phyloP scores from a whole-genome alignment of 176 grass and related monocot genomes.

The Areca catechu region DNA sequence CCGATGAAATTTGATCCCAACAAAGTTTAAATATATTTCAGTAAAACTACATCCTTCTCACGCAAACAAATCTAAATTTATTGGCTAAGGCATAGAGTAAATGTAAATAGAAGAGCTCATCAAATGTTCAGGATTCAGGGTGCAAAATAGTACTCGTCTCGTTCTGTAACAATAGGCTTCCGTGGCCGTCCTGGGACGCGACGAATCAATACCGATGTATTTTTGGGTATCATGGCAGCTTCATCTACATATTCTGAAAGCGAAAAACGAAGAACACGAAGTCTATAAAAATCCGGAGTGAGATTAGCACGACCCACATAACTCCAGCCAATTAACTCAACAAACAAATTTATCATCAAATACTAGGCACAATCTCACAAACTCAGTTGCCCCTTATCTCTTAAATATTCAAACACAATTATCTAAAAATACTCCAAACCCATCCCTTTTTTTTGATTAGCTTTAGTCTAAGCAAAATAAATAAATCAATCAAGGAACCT shows the following conservation, averaged over 20 bases:
- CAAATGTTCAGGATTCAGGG: constrained; percentile 31
- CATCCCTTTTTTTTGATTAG: too few relatives aligned
- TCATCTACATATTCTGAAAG: constrained; percentile 54
- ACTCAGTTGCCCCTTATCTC: too few relatives aligned
- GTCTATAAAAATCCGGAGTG: constrained; percentile 24
- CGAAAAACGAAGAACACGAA: constrained; percentile 27
- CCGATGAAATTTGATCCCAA: not conserved
- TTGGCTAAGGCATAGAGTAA: not conserved
- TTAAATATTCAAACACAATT: too few relatives aligned
- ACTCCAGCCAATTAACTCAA: not conserved
- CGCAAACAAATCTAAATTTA: not conserved
- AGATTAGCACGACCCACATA: constrained; percentile 16
- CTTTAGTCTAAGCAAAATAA: not conserved
- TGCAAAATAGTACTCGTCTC: constrained; percentile 66
- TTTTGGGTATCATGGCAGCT: constrained; percentile 27
- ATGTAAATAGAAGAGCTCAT: constrained; percentile 21
- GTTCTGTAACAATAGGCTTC: constrained; percentile 33
- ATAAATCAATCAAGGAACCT: constrained; percentile 12
- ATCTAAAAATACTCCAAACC: too few relatives aligned
- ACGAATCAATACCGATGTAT: constrained; percentile 42
- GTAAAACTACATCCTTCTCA: not conserved
- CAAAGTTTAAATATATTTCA: not conserved
- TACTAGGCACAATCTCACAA: too few relatives aligned
- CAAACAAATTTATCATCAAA: not conserved
- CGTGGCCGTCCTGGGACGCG: constrained; percentile 21